phyloP scores from a whole-genome alignment of 2,329 filamentous ascomycete species.

The Pseudocercospora fuligena region DNA sequence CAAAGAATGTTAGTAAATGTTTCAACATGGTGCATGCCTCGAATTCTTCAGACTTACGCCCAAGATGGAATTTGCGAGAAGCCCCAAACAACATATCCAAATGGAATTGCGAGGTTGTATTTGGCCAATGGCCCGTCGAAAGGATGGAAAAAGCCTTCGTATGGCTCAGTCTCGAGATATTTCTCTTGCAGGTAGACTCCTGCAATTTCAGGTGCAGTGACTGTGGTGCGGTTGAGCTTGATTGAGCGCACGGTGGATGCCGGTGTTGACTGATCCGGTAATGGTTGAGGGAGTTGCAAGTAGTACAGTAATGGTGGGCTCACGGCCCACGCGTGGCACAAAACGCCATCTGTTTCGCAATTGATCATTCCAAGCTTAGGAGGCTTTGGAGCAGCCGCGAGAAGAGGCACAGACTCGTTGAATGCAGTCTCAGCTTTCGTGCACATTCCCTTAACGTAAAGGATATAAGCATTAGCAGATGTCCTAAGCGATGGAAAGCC shows the following conservation, averaged over 20 bases:
- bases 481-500: too few relatives aligned
- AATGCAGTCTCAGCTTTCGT: slow-evolving; percentile 64
- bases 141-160: slow-evolving; percentile 75
- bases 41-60: slow-evolving; percentile 45
- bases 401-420: slow-evolving; percentile 56
- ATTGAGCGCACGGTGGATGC: slow-evolving; percentile 68
- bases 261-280: slow-evolving; percentile 67
- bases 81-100: slow-evolving; percentile 70
- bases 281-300: slow-evolving; percentile 62
- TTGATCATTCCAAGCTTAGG: slow-evolving; percentile 73
- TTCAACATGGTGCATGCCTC: not conserved
- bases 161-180: slow-evolving; percentile 56
- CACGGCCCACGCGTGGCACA: slow-evolving; percentile 76
- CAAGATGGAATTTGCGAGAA: slow-evolving; percentile 68
- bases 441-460: slow-evolving; percentile 57
- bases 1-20: not conserved
- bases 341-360: slow-evolving; percentile 74
- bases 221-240: slow-evolving; percentile 71
- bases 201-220: slow-evolving; percentile 67
- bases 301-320: slow-evolving; percentile 69
- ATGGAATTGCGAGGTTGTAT: slow-evolving; percentile 65
- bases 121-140: slow-evolving; percentile 71
- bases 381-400: slow-evolving; percentile 63
- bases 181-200: slow-evolving; percentile 64
- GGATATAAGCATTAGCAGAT: too few relatives aligned